These are phyloP conservation scores for Rhododendron griersonianum DNA, from an alignment of 148 eudicot genomes.

Conservation along the genomic window DNA sequence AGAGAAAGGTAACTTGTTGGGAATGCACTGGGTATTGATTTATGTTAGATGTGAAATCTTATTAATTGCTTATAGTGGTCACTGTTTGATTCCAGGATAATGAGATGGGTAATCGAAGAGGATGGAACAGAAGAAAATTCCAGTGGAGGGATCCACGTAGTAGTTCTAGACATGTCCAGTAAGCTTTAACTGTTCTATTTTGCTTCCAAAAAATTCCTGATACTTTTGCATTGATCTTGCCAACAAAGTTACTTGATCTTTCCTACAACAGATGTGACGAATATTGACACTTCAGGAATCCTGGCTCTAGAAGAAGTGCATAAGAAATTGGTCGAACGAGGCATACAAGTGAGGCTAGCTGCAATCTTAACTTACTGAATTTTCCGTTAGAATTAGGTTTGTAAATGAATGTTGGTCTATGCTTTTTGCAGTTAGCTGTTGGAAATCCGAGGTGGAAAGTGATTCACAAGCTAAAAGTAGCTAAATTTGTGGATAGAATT, in stretches of 20 bases:
- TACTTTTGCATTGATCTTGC: neutral
- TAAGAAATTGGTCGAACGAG: slow-evolving; percentile 19
- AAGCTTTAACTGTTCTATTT: neutral
- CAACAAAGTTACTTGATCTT: neutral
- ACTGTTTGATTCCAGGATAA: slow-evolving; percentile 13
- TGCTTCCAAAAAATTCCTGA: neutral
- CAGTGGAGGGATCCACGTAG: neutral
- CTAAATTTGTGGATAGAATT: slow-evolving; percentile 36
- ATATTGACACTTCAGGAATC: slow-evolving; percentile 42
- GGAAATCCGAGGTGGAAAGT: slow-evolving; percentile 50
- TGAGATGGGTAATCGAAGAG: slow-evolving; percentile 19
- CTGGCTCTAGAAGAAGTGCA: slow-evolving; percentile 31
- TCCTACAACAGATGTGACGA: slow-evolving; percentile 21
- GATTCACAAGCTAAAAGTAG: slow-evolving; percentile 48
- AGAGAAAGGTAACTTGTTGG: slow-evolving; percentile 23
- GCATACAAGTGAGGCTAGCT: slow-evolving; percentile 24
- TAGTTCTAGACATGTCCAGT: slow-evolving; percentile 30
- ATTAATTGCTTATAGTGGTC: neutral
- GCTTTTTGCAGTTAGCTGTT: slow-evolving; percentile 32
- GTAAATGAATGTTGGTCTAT: neutral
- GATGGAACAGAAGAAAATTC: slow-evolving; percentile 15
- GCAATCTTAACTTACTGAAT: neutral
- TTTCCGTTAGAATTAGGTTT: neutral
- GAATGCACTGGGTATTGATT: neutral
- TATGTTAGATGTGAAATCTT: neutral